Evolutionary conservation across 2,329 filamentous ascomycete genomes (phyloP).

Genomic region (Annulohypoxylon truncatum): DNA sequence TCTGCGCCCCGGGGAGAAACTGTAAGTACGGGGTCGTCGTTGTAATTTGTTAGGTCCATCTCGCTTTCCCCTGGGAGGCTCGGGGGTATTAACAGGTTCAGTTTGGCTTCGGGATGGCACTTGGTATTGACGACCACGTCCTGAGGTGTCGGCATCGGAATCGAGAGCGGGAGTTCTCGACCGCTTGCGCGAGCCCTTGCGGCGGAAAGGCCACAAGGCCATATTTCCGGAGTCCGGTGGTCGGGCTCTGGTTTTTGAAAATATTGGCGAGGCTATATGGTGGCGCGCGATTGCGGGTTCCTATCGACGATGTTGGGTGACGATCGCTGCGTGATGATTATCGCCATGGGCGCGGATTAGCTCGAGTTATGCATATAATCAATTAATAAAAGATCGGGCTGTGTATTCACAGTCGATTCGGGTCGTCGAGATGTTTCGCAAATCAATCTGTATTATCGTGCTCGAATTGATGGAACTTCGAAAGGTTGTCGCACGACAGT

Average conservation of each 20-base stretch:
- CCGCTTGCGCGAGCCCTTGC: conserved; percentile 75
- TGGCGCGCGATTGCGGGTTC: conserved; percentile 39
- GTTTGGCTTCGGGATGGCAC: conserved; percentile 44
- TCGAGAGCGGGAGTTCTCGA: conserved; percentile 52
- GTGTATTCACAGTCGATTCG: conserved; percentile 14
- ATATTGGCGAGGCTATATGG: conserved; percentile 37
- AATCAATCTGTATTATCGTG: conserved; percentile 33
- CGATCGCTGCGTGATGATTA: conserved; percentile 45
- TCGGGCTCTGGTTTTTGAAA: conserved; percentile 16
- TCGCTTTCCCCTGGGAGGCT: conserved; percentile 49
- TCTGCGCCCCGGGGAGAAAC: conserved; percentile 70
- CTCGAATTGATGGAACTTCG: conserved; percentile 25
- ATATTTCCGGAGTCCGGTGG: conserved; percentile 57
- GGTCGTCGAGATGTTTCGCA: conserved; percentile 19
- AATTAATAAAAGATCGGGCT: conserved; percentile 28
- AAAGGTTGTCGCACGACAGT: conserved; percentile 38
- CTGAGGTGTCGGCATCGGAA: conserved; percentile 37
- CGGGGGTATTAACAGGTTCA: conserved; percentile 43
- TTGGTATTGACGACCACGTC: conserved; percentile 37
- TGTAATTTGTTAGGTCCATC: conserved; percentile 62
- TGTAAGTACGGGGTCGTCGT: conserved; percentile 64
- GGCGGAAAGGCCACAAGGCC: conserved; percentile 87
- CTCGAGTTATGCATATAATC: conserved; percentile 34
- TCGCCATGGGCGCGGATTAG: conserved; percentile 51
- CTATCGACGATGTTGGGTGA: conserved; percentile 46